These are phyloP conservation scores for Syncephalastrum contaminatum DNA, from an alignment of 371 early-diverging fungal species.

Conservation along the genomic window DNA sequence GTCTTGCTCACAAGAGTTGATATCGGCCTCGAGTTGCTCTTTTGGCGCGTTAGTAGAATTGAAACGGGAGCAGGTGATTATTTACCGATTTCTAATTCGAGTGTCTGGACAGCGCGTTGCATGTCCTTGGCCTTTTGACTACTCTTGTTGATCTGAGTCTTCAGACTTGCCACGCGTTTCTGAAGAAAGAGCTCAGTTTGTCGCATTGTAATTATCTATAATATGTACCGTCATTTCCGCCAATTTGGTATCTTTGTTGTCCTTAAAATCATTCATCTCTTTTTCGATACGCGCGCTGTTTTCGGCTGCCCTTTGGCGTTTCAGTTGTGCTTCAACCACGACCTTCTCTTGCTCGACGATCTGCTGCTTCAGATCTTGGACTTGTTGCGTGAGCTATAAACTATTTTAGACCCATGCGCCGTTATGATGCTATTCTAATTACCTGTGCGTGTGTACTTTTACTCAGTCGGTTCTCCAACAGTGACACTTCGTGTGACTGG, in stretches of 20 bases:
- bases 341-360: slow-evolving; percentile 27
- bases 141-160: slow-evolving; percentile 53
- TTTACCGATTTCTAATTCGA: slow-evolving; percentile 68
- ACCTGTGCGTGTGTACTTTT: slow-evolving; percentile 72
- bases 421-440: slow-evolving; percentile 3
- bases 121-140: slow-evolving; percentile 59
- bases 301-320: slow-evolving; percentile 39
- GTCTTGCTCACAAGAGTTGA: slow-evolving; percentile 52
- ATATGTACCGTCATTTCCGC: slow-evolving; percentile 64
- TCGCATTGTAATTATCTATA: not conserved
- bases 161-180: slow-evolving; percentile 60
- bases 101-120: slow-evolving; percentile 70
- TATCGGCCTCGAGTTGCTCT: slow-evolving; percentile 71
- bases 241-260: slow-evolving; percentile 82
- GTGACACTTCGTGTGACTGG: slow-evolving; percentile 66
- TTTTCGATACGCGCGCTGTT: slow-evolving; percentile 65
- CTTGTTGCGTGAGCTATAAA: slow-evolving; percentile 41
- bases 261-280: slow-evolving; percentile 88
- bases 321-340: slow-evolving; percentile 40
- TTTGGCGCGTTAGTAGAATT: not conserved
- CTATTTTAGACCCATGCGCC: slow-evolving; percentile 12
- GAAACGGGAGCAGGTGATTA: not conserved
- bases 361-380: slow-evolving; percentile 40
- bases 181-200: slow-evolving; percentile 16
- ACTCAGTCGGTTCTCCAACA: slow-evolving; percentile 69